phyloP scores from a whole-genome alignment of 2,329 filamentous ascomycete genomes.

The Arthrocladium fulminans region DNA sequence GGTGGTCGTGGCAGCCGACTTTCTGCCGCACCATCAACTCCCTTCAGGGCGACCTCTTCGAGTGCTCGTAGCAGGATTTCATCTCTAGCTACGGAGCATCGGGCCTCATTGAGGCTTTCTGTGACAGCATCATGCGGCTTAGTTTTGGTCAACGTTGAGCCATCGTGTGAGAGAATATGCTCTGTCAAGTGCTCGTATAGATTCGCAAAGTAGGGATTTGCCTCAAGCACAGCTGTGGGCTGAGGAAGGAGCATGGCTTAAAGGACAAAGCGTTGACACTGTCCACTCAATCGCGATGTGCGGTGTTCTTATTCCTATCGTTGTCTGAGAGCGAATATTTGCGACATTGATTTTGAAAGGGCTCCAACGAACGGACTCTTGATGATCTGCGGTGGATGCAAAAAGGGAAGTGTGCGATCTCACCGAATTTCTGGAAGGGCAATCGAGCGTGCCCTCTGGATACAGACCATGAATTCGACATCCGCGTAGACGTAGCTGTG shows the following conservation, averaged over 20 bases:
- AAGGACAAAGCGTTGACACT: too few species aligned
- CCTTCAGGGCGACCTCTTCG: background rate
- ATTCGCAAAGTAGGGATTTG: slow-evolving; percentile 36
- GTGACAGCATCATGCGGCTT: slow-evolving; percentile 11
- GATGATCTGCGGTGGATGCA: too few species aligned
- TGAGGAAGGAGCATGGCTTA: slow-evolving; percentile 36
- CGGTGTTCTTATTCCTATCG: too few species aligned
- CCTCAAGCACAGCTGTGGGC: slow-evolving; percentile 31
- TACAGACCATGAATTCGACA: too few species aligned
- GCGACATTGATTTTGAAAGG: too few species aligned
- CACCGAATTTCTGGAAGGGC: too few species aligned
- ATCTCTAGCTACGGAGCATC: slow-evolving; percentile 26
- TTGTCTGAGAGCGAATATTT: too few species aligned
- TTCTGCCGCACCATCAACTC: background rate
- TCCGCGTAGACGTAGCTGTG: too few species aligned
- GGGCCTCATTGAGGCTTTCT: slow-evolving; percentile 25
- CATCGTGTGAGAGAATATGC: slow-evolving; percentile 32
- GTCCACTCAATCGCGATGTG: too few species aligned
- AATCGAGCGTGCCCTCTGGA: too few species aligned
- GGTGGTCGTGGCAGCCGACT: background rate
- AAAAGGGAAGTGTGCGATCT: too few species aligned
- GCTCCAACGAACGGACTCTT: too few species aligned
- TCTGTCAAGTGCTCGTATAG: slow-evolving; percentile 33
- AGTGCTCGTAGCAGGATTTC: slow-evolving; percentile 4
- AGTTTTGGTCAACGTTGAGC: slow-evolving; percentile 25